A percentile compares a stretch with the other conserved stretches of the same genome.
Evolutionary conservation across 1,139 yeast species (phyloP).

Genomic region (Saccharomycopsis hybrid): DNA sequence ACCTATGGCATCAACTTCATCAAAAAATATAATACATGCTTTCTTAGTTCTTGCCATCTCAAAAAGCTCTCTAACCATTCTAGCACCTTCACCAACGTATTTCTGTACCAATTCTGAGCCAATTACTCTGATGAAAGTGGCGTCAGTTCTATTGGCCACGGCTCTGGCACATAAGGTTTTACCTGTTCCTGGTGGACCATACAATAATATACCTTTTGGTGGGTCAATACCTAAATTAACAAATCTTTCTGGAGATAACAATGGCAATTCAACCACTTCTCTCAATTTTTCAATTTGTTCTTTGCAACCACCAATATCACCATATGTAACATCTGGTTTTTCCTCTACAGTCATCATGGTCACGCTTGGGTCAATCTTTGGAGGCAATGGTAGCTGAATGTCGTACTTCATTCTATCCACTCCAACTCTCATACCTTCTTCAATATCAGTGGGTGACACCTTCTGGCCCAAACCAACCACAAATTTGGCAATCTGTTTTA

Average conservation of each 20-base stretch:
- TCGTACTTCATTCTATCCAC: constrained; percentile 96
- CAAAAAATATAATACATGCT: constrained; percentile 86
- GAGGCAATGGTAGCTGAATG: constrained; percentile 94
- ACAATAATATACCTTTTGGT: constrained; percentile 90
- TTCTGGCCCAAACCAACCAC: constrained; percentile 95
- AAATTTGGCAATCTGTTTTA: constrained; percentile 96
- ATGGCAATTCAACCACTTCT: constrained; percentile 94
- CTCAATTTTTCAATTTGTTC: constrained; percentile 95
- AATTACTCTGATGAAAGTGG: constrained; percentile 94
- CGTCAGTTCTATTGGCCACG: constrained; percentile 97
- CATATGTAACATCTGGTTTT: constrained; percentile 86
- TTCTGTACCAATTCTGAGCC: constrained; percentile 97
- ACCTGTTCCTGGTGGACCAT: constrained; percentile 99
- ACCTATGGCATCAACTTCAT: constrained; percentile 97
- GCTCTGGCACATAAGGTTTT: constrained; percentile 97
- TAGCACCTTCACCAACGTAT: constrained; percentile 98
- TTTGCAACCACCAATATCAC: constrained; percentile 96
- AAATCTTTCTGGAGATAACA: constrained; percentile 91
- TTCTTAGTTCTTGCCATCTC: constrained; percentile 98
- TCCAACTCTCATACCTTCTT: constrained; percentile 99
- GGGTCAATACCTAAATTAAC: constrained; percentile 97
- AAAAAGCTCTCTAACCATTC: constrained; percentile 96
- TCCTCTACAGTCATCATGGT: constrained; percentile 99
- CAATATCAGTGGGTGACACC: constrained; percentile 97
- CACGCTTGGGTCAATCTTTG: constrained; percentile 93